Evolutionary conservation across 345 rosid genomes (phyloP).

Genomic region (Citrus inodora): DNA sequence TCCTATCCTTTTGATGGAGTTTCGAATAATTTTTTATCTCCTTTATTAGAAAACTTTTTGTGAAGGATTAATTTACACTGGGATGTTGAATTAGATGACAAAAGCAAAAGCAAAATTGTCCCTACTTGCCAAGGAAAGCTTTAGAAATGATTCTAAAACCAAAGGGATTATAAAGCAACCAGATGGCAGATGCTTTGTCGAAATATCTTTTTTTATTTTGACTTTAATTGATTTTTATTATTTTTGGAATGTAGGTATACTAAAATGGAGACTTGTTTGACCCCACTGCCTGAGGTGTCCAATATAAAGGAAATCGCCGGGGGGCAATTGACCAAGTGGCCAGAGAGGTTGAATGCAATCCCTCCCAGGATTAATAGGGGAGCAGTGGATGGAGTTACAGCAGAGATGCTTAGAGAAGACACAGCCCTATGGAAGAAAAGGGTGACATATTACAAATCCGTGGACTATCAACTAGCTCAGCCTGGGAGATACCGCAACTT

Average conservation of each 20-base stretch:
- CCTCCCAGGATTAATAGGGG: conserved; percentile 83
- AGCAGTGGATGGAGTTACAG: conserved; percentile 48
- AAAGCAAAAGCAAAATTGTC: conserved; percentile 9
- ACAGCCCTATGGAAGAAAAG: conserved; percentile 70
- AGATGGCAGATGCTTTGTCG: neutral
- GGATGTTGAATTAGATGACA: neutral
- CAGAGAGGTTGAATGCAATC: conserved; percentile 57
- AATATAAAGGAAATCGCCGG: conserved; percentile 59
- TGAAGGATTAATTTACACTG: neutral
- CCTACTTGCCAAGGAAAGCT: neutral
- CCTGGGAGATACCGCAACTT: conserved; percentile 80
- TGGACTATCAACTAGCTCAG: conserved; percentile 63
- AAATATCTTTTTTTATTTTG: neutral
- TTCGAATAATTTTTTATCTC: neutral
- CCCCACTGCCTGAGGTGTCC: conserved; percentile 74
- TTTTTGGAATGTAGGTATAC: conserved; percentile 57
- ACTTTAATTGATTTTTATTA: neutral
- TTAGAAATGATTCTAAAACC: conserved; percentile 35
- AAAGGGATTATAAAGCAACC: conserved; percentile 16
- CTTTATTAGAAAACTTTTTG: neutral
- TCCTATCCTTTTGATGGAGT: no score
- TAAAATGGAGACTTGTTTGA: conserved; percentile 75
- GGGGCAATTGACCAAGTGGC: conserved; percentile 76
- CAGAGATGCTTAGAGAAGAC: conserved; percentile 44
- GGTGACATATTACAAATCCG: conserved; percentile 59